Evolutionary conservation across 2,329 filamentous ascomycete genomes (phyloP).

Genomic region (Venturia effusa): DNA sequence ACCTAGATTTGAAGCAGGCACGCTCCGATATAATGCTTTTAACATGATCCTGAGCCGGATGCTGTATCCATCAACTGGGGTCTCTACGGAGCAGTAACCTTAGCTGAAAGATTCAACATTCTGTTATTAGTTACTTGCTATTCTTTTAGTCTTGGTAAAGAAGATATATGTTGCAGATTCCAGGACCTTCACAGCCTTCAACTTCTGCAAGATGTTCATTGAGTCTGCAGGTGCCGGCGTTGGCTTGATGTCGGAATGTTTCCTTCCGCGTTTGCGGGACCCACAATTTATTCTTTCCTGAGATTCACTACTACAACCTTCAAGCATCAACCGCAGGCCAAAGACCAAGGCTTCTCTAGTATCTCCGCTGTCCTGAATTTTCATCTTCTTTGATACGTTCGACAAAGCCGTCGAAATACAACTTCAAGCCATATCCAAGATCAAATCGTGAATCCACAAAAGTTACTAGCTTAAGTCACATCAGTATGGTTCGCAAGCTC

Average conservation of each 20-base stretch:
- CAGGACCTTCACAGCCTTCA: too few species aligned
- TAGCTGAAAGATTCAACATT: too few species aligned
- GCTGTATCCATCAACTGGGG: too few species aligned
- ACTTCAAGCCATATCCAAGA: neutral
- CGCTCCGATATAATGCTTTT: too few species aligned
- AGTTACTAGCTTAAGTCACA: neutral
- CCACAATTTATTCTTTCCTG: neutral
- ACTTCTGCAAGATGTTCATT: neutral
- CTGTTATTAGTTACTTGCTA: too few species aligned
- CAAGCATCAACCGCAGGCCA: neutral
- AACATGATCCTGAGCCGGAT: too few species aligned
- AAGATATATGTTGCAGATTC: too few species aligned
- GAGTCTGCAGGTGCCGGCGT: neutral
- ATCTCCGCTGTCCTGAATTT: neutral
- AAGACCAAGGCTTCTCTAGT: neutral
- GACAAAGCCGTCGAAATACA: neutral
- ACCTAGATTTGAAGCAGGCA: too few species aligned
- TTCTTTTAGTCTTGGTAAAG: too few species aligned
- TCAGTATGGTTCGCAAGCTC: slow-evolving; percentile 78
- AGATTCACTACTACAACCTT: neutral
- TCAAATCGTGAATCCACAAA: neutral
- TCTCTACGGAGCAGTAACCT: too few species aligned
- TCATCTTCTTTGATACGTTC: neutral
- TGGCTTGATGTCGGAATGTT: neutral
- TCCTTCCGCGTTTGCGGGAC: neutral